Base-by-base conservation (phyloP, 2,329 filamentous ascomycete genomes). In the Orbilia ellipsospora region DNA sequence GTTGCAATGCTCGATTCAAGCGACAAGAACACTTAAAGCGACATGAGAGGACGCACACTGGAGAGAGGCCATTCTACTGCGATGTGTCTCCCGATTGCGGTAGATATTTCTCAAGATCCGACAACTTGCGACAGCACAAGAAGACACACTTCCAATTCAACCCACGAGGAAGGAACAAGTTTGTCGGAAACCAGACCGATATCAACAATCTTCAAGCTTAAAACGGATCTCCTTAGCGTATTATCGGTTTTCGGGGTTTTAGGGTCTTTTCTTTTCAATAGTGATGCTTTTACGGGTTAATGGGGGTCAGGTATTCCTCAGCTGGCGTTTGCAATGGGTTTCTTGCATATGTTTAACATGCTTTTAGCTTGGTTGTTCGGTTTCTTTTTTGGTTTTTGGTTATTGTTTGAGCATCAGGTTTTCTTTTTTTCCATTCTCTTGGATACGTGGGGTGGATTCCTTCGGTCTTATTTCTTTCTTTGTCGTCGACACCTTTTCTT, bases 11-110 rank as follows among this genome's bases (percentile, higher is more conserved):
- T 1, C 62, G 77, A 15, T 80, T 80, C 63, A 78, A 78, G 60
- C 73, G 79, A 20, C 79, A 77, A 18, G 79, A 80, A 52, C 79
- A 80, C 52, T 68, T 80, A 5, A 75, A 78, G 48, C 66, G 79
- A 48, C 79, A 80, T 45, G 78, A 79, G 54, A 75, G 77, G 31
- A 79, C 77, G 18, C 79, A 80, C 40, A 79, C 78, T 28, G 57
- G 61, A 5, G 79, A 79, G 67, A 78, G 68, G 8, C 78, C 78
- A 15, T 80, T 75, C 59, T 51, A 48, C 10, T 80, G 79, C 51
- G 52, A 69, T 31, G 64, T 77, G 16, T 55, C 45, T 23, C 62
- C 63, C 36, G 72, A 75, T 20, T 80, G 79, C 55, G 73, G 77
- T 1, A 79, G 56, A 56, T 65, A 31, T n/a, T 80, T 80, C 60